Percentiles rank a stretch among this genome's conserved stretches.
Conservation (phyloP, 306 rosid species). For the Trifolium dubium region DNA sequence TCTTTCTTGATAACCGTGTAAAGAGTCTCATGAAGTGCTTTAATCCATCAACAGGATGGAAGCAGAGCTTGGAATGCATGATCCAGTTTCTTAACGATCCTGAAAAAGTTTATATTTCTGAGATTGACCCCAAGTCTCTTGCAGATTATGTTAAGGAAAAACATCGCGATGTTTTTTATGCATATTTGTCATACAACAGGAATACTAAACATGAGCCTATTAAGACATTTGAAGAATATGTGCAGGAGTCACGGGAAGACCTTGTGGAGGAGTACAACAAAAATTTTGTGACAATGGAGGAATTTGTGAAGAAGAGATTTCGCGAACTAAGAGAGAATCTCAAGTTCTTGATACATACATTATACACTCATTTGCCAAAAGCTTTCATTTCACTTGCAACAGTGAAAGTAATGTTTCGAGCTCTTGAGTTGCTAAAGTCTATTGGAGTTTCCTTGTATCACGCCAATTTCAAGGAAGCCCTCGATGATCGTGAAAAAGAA, state of each 20-base stretch:
- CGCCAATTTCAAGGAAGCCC: neutral
- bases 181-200: neutral
- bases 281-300: neutral
- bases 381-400: constrained; percentile 40
- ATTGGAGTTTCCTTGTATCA: constrained; percentile 10
- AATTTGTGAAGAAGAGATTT: constrained; percentile 46
- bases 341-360: constrained; percentile 1
- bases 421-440: constrained; percentile 9
- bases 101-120: neutral
- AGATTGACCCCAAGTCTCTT: neutral
- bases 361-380: constrained; percentile 59
- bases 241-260: neutral
- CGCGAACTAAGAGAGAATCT: constrained; percentile 22
- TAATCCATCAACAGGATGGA: constrained; percentile 37
- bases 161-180: neutral
- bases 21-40: constrained; percentile 21
- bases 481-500: neutral
- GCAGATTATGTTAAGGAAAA: neutral
- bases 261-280: neutral
- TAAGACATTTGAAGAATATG: constrained; percentile 40
- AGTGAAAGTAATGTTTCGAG: constrained; percentile 26
- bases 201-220: neutral
- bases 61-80: constrained; percentile 28
- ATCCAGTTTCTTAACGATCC: constrained; percentile 34
- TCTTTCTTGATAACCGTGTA: constrained; percentile 44